A percentile compares a stretch with the other conserved stretches of the same genome.
phyloP scores from a whole-genome alignment of 192 early-diverging fungal species.

The Dissophora globulifera region DNA sequence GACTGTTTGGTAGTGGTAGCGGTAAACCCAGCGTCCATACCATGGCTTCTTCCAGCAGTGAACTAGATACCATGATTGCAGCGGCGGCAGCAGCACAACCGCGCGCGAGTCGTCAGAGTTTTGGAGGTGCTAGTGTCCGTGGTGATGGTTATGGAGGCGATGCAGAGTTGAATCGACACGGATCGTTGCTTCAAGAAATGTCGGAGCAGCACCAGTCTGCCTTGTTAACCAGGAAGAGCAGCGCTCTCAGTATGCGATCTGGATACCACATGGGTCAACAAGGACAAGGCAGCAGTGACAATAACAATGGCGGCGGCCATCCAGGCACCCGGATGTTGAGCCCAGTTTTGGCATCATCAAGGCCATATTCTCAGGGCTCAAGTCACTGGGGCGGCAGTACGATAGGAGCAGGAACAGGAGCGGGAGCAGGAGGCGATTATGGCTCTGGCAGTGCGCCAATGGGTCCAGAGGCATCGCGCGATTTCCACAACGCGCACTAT shows the following conservation, averaged over 20 bases:
- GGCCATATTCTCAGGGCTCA: slow-evolving; percentile 4
- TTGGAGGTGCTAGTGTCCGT: neutral
- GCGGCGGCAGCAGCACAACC: no score
- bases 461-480: no score
- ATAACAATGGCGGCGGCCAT: neutral
- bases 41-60: neutral
- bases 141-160: neutral
- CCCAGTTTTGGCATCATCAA: neutral
- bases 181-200: slow-evolving; percentile 41
- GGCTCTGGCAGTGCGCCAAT: no score
- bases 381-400: neutral
- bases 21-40: neutral
- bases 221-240: slow-evolving; percentile 14
- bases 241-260: slow-evolving; percentile 21
- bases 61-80: neutral
- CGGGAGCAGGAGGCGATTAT: neutral
- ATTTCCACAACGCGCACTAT: slow-evolving; percentile 14
- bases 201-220: slow-evolving; percentile 27
- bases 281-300: no score
- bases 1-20: neutral
- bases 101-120: no score
- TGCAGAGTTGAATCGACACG: slow-evolving; percentile 9
- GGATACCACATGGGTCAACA: no score
- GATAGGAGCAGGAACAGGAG: no score
- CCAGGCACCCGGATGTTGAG: slow-evolving; percentile 3